Evolutionary conservation across 2,329 filamentous ascomycete genomes (phyloP), one percentile per base, ranked within the genome.

Genomic region (Decorospora gaudefroyi): DNA sequence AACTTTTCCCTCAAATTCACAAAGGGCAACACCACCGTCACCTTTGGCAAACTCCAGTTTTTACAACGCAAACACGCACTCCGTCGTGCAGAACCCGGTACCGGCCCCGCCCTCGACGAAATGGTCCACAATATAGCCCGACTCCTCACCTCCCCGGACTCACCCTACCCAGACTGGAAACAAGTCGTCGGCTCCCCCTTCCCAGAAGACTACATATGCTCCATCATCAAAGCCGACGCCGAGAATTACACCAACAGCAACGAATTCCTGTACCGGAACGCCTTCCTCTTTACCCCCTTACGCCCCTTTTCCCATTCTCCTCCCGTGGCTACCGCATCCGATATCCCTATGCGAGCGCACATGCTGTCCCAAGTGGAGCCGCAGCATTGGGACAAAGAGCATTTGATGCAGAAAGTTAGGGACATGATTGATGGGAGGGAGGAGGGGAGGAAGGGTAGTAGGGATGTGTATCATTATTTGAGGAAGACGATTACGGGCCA

Each of bases 1-100:
- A 83, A 83, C 81, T 92, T 96, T 65, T 83, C 85, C 31, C 78
- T 95, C 54, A 90, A 90, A 63, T 95, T 96, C 72, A 97, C 90
- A 3, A 88, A 87, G 59, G 92, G 92, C 7, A 91, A 96, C 67
- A 89, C 91, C 5, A 86, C 87, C 10, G 88, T 96, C 12, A 84
- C 87, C 13, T 80, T 85, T 36, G 82, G 84, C 34, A 99, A 97
- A 65, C 78, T 97, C 11, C 80, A 82, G 58, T 89, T 85, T 67
- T 79, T 97, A 34, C 89, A 96, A 62, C 83, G 81, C 57, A 79
- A 81, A 32, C 88, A 92, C 63, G 78, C 78, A n/a, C 70, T 75
- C 26, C 71, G 72, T 4, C 74, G 74, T 37, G 75, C 76, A 25
- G 59, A 73, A 29, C 65, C 63, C 15, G 73, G 74, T n/a, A n/a